These are phyloP conservation scores for Penicillium sp. DNA, from an alignment of 2,329 filamentous ascomycete genomes.

Conservation along the genomic window DNA sequence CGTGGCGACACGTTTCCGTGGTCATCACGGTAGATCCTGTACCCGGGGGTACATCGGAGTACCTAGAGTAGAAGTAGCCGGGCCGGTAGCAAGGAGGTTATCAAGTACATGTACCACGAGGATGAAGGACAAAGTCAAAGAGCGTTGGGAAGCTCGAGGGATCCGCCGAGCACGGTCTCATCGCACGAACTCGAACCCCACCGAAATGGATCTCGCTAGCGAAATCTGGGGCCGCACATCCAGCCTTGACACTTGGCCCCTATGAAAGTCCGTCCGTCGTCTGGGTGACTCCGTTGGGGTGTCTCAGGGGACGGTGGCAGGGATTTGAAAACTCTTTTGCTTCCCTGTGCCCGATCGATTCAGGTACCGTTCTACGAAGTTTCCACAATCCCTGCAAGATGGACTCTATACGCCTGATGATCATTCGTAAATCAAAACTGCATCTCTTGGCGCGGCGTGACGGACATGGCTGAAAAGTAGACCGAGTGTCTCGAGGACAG, in stretches of 20 bases:
- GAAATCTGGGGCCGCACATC: slow-evolving; percentile 29
- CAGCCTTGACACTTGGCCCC: slow-evolving; percentile 14
- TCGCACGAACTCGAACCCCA: slow-evolving; percentile 22
- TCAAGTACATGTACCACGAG: not conserved
- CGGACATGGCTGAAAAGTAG: not conserved
- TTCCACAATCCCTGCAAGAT: slow-evolving; percentile 24
- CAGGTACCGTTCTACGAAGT: slow-evolving; percentile 12
- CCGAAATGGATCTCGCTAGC: slow-evolving; percentile 26
- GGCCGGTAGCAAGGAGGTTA: not conserved
- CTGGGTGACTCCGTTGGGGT: not conserved
- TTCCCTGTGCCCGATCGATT: not conserved
- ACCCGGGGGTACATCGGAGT: not conserved
- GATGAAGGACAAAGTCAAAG: not conserved
- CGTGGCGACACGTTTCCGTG: not conserved
- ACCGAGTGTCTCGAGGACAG: not conserved
- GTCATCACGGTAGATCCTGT: not conserved
- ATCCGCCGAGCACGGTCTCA: slow-evolving; percentile 9
- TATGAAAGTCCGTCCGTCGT: not conserved
- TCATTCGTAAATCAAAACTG: not conserved
- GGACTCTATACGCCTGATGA: not conserved
- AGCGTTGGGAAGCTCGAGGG: slow-evolving; percentile 2
- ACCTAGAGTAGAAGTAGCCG: not conserved
- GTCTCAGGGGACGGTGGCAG: not conserved
- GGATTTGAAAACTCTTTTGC: not conserved
- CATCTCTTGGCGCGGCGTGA: slow-evolving; percentile 1